These are phyloP conservation scores for Larix kaempferi DNA, from an alignment of 75 land plant genomes.

Conservation along the genomic window DNA sequence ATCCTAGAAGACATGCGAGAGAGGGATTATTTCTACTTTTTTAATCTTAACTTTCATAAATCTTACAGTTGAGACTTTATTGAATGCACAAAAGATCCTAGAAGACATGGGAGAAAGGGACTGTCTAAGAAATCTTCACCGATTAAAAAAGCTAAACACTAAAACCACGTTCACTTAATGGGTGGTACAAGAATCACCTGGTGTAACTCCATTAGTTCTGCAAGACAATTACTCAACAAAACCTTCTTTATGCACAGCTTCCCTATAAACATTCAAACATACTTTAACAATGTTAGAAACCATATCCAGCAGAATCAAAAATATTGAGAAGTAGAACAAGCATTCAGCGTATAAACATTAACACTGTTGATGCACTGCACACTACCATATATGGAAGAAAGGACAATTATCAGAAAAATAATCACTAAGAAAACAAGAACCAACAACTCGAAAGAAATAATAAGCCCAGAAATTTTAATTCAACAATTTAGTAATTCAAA, in stretches of 20 bases:
- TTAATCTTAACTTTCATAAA: background rate
- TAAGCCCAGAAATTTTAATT: background rate
- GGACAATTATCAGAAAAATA: background rate
- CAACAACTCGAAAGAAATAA: background rate
- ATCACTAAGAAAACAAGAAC: background rate
- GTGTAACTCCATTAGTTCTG: slow-evolving; percentile 99
- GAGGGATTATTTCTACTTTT: background rate
- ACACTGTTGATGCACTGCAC: background rate
- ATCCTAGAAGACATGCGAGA: no score
- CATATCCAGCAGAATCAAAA: background rate
- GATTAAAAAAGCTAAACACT: background rate
- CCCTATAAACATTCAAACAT: slow-evolving; percentile 34
- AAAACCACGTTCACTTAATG: background rate
- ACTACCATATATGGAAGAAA: background rate
- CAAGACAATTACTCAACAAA: slow-evolving; percentile 92
- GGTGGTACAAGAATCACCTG: slow-evolving; percentile 47
- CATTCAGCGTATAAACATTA: background rate
- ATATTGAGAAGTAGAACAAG: background rate
- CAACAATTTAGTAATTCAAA: background rate
- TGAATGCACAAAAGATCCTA: background rate
- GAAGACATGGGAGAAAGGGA: no score
- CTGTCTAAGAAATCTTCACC: no score
- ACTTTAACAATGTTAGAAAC: background rate
- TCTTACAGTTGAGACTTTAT: background rate
- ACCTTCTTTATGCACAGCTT: slow-evolving; percentile 99